Evolutionary conservation across 257 asterid genomes (phyloP).

Genomic region (Solanum chmielewskii): DNA sequence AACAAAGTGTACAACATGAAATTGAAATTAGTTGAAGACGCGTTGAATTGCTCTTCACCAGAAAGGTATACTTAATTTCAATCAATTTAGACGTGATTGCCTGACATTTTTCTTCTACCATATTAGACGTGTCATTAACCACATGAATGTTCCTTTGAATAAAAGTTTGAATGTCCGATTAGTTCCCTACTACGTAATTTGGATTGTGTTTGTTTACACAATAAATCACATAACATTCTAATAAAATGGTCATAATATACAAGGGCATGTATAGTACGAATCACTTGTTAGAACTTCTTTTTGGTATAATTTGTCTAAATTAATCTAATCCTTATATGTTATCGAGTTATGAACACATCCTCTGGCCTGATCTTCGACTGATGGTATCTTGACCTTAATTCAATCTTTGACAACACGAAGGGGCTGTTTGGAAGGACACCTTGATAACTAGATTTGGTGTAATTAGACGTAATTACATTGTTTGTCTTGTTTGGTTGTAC

Average conservation of each 20-base stretch:
- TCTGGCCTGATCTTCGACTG: too few relatives aligned
- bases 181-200: background rate
- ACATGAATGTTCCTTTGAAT: background rate
- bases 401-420: too few relatives aligned
- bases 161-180: background rate
- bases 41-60: background rate
- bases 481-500: too few relatives aligned
- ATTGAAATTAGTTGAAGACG: background rate
- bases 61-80: background rate
- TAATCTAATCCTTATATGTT: background rate
- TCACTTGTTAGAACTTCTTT: background rate
- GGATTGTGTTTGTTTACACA: background rate
- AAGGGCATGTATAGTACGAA: background rate
- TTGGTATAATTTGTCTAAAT: background rate
- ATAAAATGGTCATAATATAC: background rate
- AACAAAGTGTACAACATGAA: background rate
- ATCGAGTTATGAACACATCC: too few relatives aligned
- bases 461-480: too few relatives aligned
- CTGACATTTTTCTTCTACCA: background rate
- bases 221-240: background rate
- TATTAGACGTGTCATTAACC: background rate
- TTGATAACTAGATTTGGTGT: too few relatives aligned
- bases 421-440: too few relatives aligned
- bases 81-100: background rate
- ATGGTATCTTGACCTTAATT: too few relatives aligned